A percentile compares a stretch with the other conserved stretches of the same genome.
phyloP scores from a whole-genome alignment of 257 asterid genomes.

The Nicotiana benthamiana region DNA sequence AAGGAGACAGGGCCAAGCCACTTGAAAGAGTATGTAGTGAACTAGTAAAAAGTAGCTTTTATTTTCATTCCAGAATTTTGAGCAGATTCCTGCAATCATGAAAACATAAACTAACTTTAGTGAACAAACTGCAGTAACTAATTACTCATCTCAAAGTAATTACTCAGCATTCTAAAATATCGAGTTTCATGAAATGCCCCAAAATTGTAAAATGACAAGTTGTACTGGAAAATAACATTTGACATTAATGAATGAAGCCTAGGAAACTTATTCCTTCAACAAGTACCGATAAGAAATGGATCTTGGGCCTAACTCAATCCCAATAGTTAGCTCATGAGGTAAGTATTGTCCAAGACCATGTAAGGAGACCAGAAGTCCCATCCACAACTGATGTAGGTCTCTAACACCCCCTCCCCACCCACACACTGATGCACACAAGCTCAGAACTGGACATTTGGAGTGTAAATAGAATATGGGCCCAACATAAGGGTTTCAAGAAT shows the following conservation, averaged over 20 bases:
- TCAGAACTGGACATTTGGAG: too few relatives aligned
- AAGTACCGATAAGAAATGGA: too few relatives aligned
- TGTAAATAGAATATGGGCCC: too few relatives aligned
- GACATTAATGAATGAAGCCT: too few relatives aligned
- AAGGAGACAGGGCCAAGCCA: slow-evolving; percentile 70
- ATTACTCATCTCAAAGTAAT: neutral
- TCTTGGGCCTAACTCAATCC: too few relatives aligned
- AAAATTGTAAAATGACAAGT: neutral
- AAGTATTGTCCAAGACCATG: too few relatives aligned
- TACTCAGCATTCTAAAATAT: neutral
- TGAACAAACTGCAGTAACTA: neutral
- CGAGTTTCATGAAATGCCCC: neutral
- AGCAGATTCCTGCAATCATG: neutral
- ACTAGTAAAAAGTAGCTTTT: neutral
- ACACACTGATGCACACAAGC: too few relatives aligned
- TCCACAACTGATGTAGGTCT: too few relatives aligned
- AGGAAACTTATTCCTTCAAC: neutral
- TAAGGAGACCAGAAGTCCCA: too few relatives aligned
- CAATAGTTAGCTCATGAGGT: too few relatives aligned
- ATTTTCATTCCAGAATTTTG: neutral
- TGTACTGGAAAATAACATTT: neutral
- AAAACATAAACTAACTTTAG: neutral
- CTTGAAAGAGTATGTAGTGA: slow-evolving; percentile 61
- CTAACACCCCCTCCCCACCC: too few relatives aligned
- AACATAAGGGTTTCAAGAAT: too few relatives aligned